Evolutionary conservation across 2,329 filamentous ascomycete species (phyloP).

Genomic region (Akanthomyces muscarius): DNA sequence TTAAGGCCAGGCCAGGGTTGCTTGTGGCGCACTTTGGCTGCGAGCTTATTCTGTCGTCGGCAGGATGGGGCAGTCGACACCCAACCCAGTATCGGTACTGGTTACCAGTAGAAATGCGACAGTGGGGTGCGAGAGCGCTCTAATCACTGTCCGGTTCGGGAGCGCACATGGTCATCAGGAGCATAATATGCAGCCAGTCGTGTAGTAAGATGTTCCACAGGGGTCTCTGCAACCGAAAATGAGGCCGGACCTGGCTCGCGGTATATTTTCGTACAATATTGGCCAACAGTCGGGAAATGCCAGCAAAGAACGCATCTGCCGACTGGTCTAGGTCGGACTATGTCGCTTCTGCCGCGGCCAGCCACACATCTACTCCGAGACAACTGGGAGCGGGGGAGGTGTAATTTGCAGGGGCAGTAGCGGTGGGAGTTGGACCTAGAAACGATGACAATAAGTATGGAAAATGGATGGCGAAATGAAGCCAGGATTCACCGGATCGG

Average conservation of each 20-base stretch:
- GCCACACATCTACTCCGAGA: slow-evolving; percentile 13
- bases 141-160: neutral
- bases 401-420: neutral
- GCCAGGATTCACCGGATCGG: neutral
- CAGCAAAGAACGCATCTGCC: neutral
- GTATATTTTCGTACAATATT: neutral
- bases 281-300: neutral
- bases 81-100: slow-evolving; percentile 10
- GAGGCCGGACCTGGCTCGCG: neutral
- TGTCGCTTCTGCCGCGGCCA: neutral
- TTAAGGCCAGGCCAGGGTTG: neutral
- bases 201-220: slow-evolving; percentile 11
- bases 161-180: neutral
- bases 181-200: neutral
- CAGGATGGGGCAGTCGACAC: neutral
- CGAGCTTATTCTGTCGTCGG: slow-evolving; percentile 3
- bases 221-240: neutral
- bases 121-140: neutral
- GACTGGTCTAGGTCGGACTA: neutral
- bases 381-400: slow-evolving; percentile 1
- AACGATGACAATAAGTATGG: neutral
- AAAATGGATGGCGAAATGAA: neutral
- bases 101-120: neutral
- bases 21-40: neutral
- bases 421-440: neutral